Evolutionary conservation across 352 stramenopile species (phyloP), one percentile per base, ranked within the genome.

Genomic region (Pythium coloratum): DNA sequence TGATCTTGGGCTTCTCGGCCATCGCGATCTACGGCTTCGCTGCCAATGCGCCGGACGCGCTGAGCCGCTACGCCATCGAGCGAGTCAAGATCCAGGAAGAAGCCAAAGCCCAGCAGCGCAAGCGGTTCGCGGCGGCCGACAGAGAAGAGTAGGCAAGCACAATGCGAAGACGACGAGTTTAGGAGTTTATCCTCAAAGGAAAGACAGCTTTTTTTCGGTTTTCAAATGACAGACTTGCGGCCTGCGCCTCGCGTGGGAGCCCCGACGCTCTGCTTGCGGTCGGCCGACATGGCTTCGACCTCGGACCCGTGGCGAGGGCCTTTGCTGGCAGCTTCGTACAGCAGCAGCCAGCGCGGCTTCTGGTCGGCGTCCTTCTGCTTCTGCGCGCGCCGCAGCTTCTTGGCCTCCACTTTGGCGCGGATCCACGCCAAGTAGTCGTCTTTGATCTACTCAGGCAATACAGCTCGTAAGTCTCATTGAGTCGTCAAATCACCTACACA

Each of bases 1-100:
- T 95, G 16, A 38, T 80, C 34, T 34, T 92, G 20, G 87, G 85
- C 14, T 85, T 88, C 55, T 73, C 84, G 12, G 87, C 73, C 2
- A 24, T 95, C 12, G 87, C 88, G 55, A 33, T 95, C 32, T 95
- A 94, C 50, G 87, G 87, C 1, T 90, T 95, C 62, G 87, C 83
- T 13, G 82, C 83, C 18, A 61, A 76, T 13, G 56, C 82, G 61
- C 86, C 86, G 36, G 66, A 81, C 49, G 86, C 86, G 20, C 76
- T 93, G 78, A 72, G 78, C 24, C 87, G 85, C 24, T 95, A 95
- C 57, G 73, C 76, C 26, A 65, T 91, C 55, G 83, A 92, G 67
- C 80, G 67, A 64, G 75, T 78, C 16, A 84, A 81, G 46, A 75
- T 88, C 40, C 69, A 91, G 36, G 81, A 83, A 50, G 69, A 77